phyloP scores from a whole-genome alignment of 352 stramenopile genomes.

The Bremia lactucae region DNA sequence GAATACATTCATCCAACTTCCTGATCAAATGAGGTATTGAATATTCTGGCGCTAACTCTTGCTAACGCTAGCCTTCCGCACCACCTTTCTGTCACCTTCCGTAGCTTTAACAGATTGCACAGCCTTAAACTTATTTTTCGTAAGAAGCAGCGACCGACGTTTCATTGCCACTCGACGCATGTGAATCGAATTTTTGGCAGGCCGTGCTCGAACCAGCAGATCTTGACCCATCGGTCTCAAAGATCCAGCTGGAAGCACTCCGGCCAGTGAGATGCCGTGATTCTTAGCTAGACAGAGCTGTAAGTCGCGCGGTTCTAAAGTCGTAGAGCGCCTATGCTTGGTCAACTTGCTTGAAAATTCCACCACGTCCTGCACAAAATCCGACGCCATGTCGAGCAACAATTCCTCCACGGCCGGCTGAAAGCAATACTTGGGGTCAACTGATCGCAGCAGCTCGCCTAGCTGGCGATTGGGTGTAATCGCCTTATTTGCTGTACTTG shows the following conservation, averaged over 20 bases:
- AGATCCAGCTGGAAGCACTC: slow-evolving; percentile 27
- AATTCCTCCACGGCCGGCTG: slow-evolving; percentile 75
- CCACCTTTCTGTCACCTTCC: slow-evolving; percentile 31
- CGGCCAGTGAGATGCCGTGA: slow-evolving; percentile 73
- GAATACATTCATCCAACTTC: no score
- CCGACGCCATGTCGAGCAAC: slow-evolving; percentile 67
- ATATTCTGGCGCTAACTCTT: slow-evolving; percentile 12
- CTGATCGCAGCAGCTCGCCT: slow-evolving; percentile 47
- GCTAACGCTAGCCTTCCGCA: slow-evolving; percentile 40
- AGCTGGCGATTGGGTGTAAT: slow-evolving; percentile 64
- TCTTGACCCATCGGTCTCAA: slow-evolving; percentile 50
- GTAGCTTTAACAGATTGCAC: slow-evolving; percentile 23
- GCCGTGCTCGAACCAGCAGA: slow-evolving; percentile 39
- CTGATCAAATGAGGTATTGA: slow-evolving; percentile 8
- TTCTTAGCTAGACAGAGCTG: slow-evolving; percentile 81
- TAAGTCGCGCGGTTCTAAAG: slow-evolving; percentile 59
- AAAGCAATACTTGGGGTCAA: slow-evolving; percentile 66
- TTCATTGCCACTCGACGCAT: slow-evolving; percentile 77
- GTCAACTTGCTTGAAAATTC: slow-evolving; percentile 48
- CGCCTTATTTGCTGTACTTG: slow-evolving; percentile 35
- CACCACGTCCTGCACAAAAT: slow-evolving; percentile 74
- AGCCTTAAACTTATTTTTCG: slow-evolving; percentile 44
- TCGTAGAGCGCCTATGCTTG: slow-evolving; percentile 69
- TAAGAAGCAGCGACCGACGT: slow-evolving; percentile 46
- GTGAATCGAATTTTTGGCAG: slow-evolving; percentile 70